Evolutionary conservation across 129 eudicot genomes (phyloP).

Genomic region (Oenanthe sinensis): DNA sequence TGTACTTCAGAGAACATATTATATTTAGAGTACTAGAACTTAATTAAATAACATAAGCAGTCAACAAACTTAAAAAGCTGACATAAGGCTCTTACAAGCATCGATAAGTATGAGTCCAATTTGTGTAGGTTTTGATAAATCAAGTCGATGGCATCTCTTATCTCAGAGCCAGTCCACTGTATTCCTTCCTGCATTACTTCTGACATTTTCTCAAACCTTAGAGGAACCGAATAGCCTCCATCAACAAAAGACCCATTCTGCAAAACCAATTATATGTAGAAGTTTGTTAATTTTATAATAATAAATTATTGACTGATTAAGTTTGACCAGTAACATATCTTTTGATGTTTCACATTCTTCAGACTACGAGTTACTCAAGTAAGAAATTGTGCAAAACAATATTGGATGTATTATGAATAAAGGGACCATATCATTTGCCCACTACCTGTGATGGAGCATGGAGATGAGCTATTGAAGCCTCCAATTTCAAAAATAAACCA

Average conservation of each 20-base stretch:
- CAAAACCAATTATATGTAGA: slow-evolving; percentile 14
- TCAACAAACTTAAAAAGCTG: slow-evolving; percentile 1
- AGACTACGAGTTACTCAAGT: neutral
- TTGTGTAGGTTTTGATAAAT: slow-evolving; percentile 62
- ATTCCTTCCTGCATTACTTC: slow-evolving; percentile 69
- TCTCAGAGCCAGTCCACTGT: slow-evolving; percentile 83
- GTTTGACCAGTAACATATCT: neutral
- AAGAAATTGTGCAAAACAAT: neutral
- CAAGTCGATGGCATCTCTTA: slow-evolving; percentile 60
- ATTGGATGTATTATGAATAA: neutral
- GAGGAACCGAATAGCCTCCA: slow-evolving; percentile 67
- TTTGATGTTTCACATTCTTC: neutral
- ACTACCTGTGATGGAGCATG: slow-evolving; percentile 62
- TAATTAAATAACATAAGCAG: neutral
- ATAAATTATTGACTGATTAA: neutral
- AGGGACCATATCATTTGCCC: neutral
- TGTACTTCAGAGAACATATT: neutral
- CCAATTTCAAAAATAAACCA: slow-evolving; percentile 60
- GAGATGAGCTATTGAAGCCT: slow-evolving; percentile 73
- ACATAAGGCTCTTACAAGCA: slow-evolving; percentile 40
- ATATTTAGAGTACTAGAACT: neutral
- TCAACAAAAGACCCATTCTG: slow-evolving; percentile 77
- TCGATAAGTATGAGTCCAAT: slow-evolving; percentile 62
- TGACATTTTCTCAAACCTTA: slow-evolving; percentile 66
- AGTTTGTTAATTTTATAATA: neutral